phyloP scores from a whole-genome alignment of 768 basidiomycete species.

The Leccinum olivaceopallidum region DNA sequence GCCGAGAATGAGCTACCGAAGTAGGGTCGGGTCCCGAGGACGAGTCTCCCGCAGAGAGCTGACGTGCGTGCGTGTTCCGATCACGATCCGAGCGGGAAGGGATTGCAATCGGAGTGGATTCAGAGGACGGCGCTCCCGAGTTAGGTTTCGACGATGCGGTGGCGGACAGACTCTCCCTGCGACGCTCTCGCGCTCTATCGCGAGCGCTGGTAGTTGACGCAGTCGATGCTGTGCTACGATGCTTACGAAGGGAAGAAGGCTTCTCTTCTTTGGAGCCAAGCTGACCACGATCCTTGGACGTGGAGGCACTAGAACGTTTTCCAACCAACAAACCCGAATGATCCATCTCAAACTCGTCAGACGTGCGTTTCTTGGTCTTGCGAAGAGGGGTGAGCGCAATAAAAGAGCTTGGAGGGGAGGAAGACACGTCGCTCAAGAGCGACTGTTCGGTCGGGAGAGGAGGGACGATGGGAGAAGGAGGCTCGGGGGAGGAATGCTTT shows the following conservation, averaged over 20 bases:
- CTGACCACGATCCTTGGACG: slow-evolving; percentile 28
- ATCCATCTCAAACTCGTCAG: slow-evolving; percentile 83
- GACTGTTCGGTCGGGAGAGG: slow-evolving; percentile 35
- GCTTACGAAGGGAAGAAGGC: slow-evolving; percentile 52
- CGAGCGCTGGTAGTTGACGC: slow-evolving; percentile 39
- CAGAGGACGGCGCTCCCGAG: slow-evolving; percentile 9
- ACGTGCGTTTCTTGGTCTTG: slow-evolving; percentile 71
- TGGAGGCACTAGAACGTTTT: slow-evolving; percentile 43
- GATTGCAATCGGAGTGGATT: slow-evolving; percentile 27
- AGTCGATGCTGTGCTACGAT: slow-evolving; percentile 68
- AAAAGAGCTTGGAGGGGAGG: slow-evolving; percentile 69
- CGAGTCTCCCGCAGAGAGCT: slow-evolving; percentile 68
- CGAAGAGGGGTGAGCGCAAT: slow-evolving; percentile 41
- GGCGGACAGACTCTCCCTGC: slow-evolving; percentile 47
- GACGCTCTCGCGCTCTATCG: slow-evolving; percentile 52
- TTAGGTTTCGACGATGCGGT: slow-evolving; percentile 40
- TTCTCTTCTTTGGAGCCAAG: slow-evolving; percentile 49
- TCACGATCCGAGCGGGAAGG: slow-evolving; percentile 29
- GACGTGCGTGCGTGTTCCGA: slow-evolving; percentile 55
- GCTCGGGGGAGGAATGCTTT: slow-evolving; percentile 31
- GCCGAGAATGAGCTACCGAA: slow-evolving; percentile 52
- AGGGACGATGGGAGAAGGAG: slow-evolving; percentile 29
- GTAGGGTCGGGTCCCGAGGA: slow-evolving; percentile 52
- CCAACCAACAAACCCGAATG: slow-evolving; percentile 60
- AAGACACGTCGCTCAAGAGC: slow-evolving; percentile 29